A percentile compares a stretch with the other conserved stretches of the same genome.
phyloP scores from a whole-genome alignment of 2,329 filamentous ascomycete species.

The Saccharata proteae region DNA sequence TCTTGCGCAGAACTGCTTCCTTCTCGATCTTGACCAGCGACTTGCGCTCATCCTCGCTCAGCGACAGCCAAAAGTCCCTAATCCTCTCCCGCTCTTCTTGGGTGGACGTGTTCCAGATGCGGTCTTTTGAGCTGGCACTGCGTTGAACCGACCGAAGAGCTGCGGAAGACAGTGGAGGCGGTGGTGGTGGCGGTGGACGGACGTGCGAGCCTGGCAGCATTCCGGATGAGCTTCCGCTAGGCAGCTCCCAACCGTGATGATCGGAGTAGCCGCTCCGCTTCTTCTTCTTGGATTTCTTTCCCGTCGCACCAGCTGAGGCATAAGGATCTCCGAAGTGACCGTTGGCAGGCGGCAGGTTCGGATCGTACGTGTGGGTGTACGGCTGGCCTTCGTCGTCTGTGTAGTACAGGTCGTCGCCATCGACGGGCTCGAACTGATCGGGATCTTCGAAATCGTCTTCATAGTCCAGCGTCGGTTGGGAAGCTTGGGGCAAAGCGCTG shows the following conservation, averaged over 20 bases:
- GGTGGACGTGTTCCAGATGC: conserved; percentile 95
- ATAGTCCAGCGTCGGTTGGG: conserved; percentile 26
- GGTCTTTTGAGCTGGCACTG: conserved; percentile 50
- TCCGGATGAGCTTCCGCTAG: conserved; percentile 15
- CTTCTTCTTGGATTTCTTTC: conserved; percentile 60
- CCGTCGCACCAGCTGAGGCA: conserved; percentile 33
- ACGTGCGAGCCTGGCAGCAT: conserved; percentile 10
- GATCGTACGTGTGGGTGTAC: conserved; percentile 19
- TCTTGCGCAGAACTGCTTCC: conserved; percentile 93
- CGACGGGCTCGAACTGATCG: conserved; percentile 17
- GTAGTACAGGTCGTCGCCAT: conserved; percentile 24
- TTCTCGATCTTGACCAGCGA: conserved; percentile 97
- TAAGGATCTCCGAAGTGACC: conserved; percentile 6
- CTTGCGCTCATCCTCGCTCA: conserved; percentile 89
- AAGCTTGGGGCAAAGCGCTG: conserved; percentile 2
- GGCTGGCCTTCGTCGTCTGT: conserved; percentile 22
- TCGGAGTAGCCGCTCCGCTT: conserved; percentile 4
- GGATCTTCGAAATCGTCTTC: conserved; percentile 33
- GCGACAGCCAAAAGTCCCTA: conserved; percentile 92
- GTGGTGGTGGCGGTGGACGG: conserved; percentile 28
- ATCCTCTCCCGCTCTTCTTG: conserved; percentile 93
- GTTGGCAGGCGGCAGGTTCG: conserved; percentile 12
- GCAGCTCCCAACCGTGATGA: conserved; percentile 4
- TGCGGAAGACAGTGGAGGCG: conserved; percentile 31
- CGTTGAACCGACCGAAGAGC: conserved; percentile 30